phyloP scores from a whole-genome alignment of 805 yeast genomes.

The Maudiozyma saulgeensis region DNA sequence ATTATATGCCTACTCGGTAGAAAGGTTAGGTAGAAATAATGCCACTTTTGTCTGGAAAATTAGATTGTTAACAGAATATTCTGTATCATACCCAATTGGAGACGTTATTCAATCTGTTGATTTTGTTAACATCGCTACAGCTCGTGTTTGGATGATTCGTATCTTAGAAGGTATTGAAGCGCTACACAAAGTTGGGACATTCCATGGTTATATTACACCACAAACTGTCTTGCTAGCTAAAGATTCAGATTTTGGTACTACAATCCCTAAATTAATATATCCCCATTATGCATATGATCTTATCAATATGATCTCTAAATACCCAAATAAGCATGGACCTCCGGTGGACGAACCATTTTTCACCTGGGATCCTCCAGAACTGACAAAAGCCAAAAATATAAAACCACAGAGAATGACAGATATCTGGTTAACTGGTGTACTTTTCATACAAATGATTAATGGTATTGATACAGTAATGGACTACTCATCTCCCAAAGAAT shows the following conservation, averaged over 20 bases:
- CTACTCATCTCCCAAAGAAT: conserved; percentile 54
- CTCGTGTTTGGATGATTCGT: conserved; percentile 83
- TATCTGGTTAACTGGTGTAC: conserved; percentile 85
- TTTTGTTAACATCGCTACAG: conserved; percentile 59
- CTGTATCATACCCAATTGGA: conserved; percentile 47
- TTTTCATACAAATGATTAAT: conserved; percentile 55
- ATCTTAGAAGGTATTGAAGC: conserved; percentile 76
- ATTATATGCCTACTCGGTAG: conserved; percentile 67
- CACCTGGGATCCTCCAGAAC: conserved; percentile 78
- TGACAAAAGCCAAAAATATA: conserved; percentile 28
- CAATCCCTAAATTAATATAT: conserved; percentile 49
- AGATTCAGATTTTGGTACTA: conserved; percentile 43
- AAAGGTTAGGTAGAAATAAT: conserved; percentile 33
- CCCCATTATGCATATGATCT: conserved; percentile 50
- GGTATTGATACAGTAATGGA: conserved; percentile 49
- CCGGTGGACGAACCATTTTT: conserved; percentile 15
- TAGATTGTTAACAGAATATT: conserved; percentile 56
- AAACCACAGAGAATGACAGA: conserved; percentile 74
- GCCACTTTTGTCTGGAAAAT: conserved; percentile 52
- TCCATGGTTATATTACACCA: conserved; percentile 60
- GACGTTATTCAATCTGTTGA: conserved; percentile 62
- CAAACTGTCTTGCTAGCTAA: conserved; percentile 48
- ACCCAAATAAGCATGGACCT: conserved; percentile 29
- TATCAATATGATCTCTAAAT: conserved; percentile 31
- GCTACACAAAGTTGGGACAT: conserved; percentile 74